Base-by-base conservation (phyloP, 2,329 filamentous ascomycete genomes). In the Dothistroma pini region DNA sequence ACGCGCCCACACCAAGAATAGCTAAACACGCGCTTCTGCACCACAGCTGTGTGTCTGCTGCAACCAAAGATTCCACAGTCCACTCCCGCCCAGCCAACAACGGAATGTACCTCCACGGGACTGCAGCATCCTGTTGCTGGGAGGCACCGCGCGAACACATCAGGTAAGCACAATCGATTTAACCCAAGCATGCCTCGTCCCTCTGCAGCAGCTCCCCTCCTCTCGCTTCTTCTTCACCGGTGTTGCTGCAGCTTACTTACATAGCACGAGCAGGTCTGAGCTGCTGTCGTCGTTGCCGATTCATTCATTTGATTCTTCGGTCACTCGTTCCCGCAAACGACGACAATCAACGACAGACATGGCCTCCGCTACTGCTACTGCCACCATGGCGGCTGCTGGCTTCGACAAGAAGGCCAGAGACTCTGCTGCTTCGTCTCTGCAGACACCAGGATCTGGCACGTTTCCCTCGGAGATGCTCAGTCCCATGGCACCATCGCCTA, bases 401-500 rank as follows among this genome's bases (percentile, higher is more conserved):
- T 70, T 72, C 62, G 67, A 74, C 58, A 80, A 80, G 71, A 75
- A 58, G 64, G 44, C 76, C 61, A 53, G 25, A 21, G 73, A 75
- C 38, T 63, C 65, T 25, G 59, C 64, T 14, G 66, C 63, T 12
- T 66, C 71, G 29, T 70, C 68, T 41, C 73, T 82, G 63, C 79
- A 80, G 70, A 82, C 83, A 61, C 87, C 86, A 68, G 81, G 86
- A 60, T 85, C 85, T 65, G 85, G 87, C 52, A 84, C 77, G 31
- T 81, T 81, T 61, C 80, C 80, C 8, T 82, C 80, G 5, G 80
- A 81, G 70, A 70, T 81, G 58, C 70, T 83, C 67, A 93, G 88
- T 66, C 90, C 90, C 54, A 81, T 89, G 71, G 86, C 86, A 54
- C 80, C 79, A 55, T 81, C 81, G 52, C 80, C 85, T 21, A 78